A percentile compares a stretch with the other conserved stretches of the same genome.
Conservation (phyloP, 768 basidiomycete species). For the Cystofilobasidium ferigula region DNA sequence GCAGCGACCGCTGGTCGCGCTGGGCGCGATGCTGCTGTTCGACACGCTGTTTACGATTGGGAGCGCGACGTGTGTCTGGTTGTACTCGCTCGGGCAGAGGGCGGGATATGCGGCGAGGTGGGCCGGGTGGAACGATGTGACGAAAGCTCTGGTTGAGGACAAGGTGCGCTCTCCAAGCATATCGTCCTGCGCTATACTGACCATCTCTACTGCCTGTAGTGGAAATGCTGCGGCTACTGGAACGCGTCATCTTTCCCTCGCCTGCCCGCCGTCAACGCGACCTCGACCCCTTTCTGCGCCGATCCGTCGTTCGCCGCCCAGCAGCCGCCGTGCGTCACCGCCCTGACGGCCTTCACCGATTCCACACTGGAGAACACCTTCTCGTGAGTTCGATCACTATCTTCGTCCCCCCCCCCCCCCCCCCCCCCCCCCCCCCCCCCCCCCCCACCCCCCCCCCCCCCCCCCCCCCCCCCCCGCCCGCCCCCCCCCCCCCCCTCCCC, state of each 20-base stretch:
- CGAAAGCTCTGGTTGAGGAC: slow-evolving; percentile 57
- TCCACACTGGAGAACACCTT: slow-evolving; percentile 67
- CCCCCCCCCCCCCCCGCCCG: no score
- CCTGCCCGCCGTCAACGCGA: neutral
- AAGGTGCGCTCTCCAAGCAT: slow-evolving; percentile 43
- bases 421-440: neutral
- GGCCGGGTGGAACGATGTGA: slow-evolving; percentile 37
- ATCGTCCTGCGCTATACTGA: no score
- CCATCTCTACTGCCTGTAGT: no score
- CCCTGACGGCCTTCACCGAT: slow-evolving; percentile 49
- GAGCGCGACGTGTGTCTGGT: slow-evolving; percentile 68
- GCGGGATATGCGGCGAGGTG: slow-evolving; percentile 56
- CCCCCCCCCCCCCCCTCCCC: neutral
- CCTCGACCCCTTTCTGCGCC: slow-evolving; percentile 53
- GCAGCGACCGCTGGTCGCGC: slow-evolving; percentile 56
- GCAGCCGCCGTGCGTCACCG: slow-evolving; percentile 33
- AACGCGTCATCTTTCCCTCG: slow-evolving; percentile 46
- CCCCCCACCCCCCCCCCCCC: no score
- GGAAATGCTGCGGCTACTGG: slow-evolving; percentile 71
- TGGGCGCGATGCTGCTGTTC: slow-evolving; percentile 62
- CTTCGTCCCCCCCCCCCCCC: neutral
- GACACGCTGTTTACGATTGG: slow-evolving; percentile 54
- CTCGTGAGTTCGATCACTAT: slow-evolving; percentile 48
- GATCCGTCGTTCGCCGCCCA: slow-evolving; percentile 48
- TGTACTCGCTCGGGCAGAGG: slow-evolving; percentile 63